Evolutionary conservation across 352 stramenopile genomes (phyloP), one percentile per base, ranked within the genome.

Genomic region (Blastocystis sp.): DNA sequence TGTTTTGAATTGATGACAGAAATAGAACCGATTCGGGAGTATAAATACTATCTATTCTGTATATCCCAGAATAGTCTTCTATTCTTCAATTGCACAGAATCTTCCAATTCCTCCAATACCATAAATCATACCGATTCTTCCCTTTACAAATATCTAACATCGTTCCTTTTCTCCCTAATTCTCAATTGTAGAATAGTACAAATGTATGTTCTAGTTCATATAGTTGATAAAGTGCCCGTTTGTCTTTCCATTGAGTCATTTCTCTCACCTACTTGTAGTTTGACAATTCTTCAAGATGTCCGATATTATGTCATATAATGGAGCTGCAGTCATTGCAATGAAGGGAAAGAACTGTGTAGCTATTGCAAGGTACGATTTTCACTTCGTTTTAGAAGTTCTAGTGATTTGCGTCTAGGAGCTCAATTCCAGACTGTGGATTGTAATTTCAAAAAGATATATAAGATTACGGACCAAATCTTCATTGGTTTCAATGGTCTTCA

Each of bases 371-470:
- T 95, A 89, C 71, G 88, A 24, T 52, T 43, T 80, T 32, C 12
- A 14, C 35, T 0, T 27, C 46, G n/a, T 39, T 59, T 65, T 6
- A 46, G 56, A 74, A 19, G 19, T 24, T 39, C 16, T 21, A 96
- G 94, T 61, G 96, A 99, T 92, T 95, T 94, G 86, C 94, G 96
- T 87, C 91, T 99, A 56, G 97, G 97, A 54, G 92, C 96, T 63
- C 95, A 98, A 90, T 92, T 91, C 51, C 94, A 98, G 91, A 99
- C 97, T 3, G 93, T 99, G 32, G 92, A 95, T 19, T 97, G 92
- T 66, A 94, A 99, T 89, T 98, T 98, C 89, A 92, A 97, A 88
- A 98, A 99, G 91, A 94, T 98, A 71, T 99, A 98, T 91, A 94
- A 95, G 90, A 95, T 99, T 90, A 95, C 92, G 67, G 94, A 98